phyloP scores from a whole-genome alignment of 345 rosid species.

The Firmiana major region DNA sequence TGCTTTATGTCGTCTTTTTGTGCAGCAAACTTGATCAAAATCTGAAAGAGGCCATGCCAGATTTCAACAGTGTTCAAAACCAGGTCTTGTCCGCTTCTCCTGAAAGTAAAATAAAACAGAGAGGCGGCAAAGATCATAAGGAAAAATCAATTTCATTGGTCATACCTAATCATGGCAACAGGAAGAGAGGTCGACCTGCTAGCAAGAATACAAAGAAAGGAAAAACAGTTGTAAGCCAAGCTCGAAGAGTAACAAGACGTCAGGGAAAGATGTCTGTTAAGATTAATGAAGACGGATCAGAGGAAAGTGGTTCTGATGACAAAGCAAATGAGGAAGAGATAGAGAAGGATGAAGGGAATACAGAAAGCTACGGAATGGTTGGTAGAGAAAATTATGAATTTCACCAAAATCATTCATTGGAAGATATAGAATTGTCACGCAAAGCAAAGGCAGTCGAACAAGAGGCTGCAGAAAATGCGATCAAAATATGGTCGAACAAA shows the following conservation, averaged over 20 bases:
- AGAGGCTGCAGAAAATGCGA: slow-evolving; percentile 21
- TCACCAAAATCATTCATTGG: slow-evolving; percentile 11
- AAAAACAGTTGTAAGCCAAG: slow-evolving; percentile 26
- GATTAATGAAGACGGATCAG: slow-evolving; percentile 47
- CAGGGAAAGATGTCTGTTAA: slow-evolving; percentile 50
- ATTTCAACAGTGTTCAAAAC: slow-evolving; percentile 12
- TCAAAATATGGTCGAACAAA: slow-evolving; percentile 9
- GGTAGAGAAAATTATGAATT: slow-evolving; percentile 17
- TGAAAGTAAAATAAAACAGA: slow-evolving; percentile 14
- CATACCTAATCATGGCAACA: slow-evolving; percentile 29
- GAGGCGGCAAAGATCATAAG: slow-evolving; percentile 1
- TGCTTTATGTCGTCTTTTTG: slow-evolving; percentile 6
- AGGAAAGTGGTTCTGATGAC: slow-evolving; percentile 40
- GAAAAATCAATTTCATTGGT: slow-evolving; percentile 16
- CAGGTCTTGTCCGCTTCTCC: slow-evolving; percentile 3
- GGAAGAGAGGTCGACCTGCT: slow-evolving; percentile 60
- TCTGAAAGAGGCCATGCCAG: slow-evolving; percentile 23
- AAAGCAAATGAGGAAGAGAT: slow-evolving; percentile 20
- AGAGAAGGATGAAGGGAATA: slow-evolving; percentile 15
- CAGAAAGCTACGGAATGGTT: slow-evolving; percentile 7
- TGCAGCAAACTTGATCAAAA: slow-evolving; percentile 40
- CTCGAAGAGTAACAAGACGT: slow-evolving; percentile 42
- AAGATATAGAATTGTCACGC: slow-evolving; percentile 24
- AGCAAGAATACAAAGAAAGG: slow-evolving; percentile 38
- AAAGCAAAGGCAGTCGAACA: slow-evolving; percentile 24